phyloP scores from a whole-genome alignment of 2,329 filamentous ascomycete genomes.

The Ascochyta viciae-villosae region DNA sequence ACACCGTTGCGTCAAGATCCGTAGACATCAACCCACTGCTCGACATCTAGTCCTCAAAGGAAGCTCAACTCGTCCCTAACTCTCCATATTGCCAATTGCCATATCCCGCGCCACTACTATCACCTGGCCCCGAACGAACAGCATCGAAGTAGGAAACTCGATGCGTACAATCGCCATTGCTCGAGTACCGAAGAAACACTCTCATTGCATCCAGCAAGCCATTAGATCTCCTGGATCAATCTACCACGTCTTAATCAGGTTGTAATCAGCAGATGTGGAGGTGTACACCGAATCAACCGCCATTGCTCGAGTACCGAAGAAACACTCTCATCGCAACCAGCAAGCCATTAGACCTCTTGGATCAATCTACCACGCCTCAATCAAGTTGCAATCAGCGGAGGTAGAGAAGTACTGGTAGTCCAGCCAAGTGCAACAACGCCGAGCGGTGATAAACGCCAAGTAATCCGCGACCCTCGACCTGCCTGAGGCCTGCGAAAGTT shows the following conservation, averaged over 20 bases:
- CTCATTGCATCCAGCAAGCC: not conserved
- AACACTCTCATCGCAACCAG: not conserved
- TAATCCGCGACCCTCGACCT: conserved; percentile 14
- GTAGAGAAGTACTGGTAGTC: conserved; percentile 13
- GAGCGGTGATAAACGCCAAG: conserved; percentile 21
- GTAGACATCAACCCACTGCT: not conserved
- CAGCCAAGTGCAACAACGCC: conserved; percentile 17
- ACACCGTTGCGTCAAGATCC: not conserved
- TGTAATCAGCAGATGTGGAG: conserved; percentile 15
- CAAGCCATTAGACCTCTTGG: conserved; percentile 4
- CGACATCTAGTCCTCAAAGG: conserved; percentile 17
- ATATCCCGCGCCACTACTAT: conserved; percentile 6
- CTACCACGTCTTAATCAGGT: conserved; percentile 4
- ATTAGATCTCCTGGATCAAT: conserved; percentile 7
- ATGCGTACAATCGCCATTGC: not conserved
- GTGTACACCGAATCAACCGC: not conserved
- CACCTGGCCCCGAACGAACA: conserved; percentile 16
- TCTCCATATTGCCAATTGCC: conserved; percentile 9
- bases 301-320: not conserved
- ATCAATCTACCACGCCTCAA: conserved; percentile 3
- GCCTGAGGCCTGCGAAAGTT: conserved; percentile 18
- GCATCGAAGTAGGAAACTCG: conserved; percentile 20
- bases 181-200: not conserved
- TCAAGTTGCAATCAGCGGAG: conserved; percentile 14
- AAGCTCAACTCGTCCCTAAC: conserved; percentile 6